phyloP scores from a whole-genome alignment of 257 asterid species.

The Nicotiana sylvestris region DNA sequence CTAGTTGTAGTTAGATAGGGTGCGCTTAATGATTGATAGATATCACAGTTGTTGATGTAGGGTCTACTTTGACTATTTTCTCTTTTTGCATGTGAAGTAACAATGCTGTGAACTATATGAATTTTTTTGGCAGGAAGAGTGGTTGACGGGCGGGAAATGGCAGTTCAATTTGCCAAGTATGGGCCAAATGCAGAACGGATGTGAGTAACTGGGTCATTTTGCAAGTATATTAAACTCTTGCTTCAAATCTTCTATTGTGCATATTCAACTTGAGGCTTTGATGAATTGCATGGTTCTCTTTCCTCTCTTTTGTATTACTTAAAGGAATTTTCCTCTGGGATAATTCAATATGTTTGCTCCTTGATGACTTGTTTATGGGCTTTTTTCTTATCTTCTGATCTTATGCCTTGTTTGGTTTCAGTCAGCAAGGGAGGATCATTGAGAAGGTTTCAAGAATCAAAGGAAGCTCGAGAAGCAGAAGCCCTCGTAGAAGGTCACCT shows the following conservation, averaged over 20 bases:
- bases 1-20: neutral
- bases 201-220: constrained; percentile 35
- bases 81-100: neutral
- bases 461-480: constrained; percentile 83
- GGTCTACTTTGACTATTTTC: neutral
- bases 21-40: neutral
- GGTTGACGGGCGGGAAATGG: constrained; percentile 96
- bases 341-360: neutral
- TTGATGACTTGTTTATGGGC: neutral
- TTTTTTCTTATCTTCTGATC: neutral
- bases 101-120: neutral
- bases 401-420: constrained; percentile 16
- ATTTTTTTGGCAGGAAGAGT: constrained; percentile 45
- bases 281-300: neutral
- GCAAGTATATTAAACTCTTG: neutral
- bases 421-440: constrained; percentile 74
- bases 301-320: neutral
- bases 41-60: neutral
- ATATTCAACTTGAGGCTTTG: neutral
- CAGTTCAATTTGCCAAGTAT: constrained; percentile 96
- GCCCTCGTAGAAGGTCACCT: constrained; percentile 75
- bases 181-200: constrained; percentile 96
- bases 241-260: neutral
- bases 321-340: neutral
- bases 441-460: constrained; percentile 64